phyloP scores from a whole-genome alignment of 805 yeast species.

The Kodamaea kakaduensis region DNA sequence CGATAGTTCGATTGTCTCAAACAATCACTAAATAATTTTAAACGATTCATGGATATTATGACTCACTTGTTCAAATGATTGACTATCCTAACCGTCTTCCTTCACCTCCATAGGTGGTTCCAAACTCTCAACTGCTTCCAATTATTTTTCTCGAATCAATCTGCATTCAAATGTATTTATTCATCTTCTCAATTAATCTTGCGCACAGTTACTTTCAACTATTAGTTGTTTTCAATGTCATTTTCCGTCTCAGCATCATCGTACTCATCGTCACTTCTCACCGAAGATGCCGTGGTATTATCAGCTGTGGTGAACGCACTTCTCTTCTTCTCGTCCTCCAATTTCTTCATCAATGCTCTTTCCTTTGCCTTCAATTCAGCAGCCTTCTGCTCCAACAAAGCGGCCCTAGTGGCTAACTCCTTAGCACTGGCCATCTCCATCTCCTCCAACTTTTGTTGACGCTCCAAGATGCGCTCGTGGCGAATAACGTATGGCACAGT shows the following conservation, averaged over 20 bases:
- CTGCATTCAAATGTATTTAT: too few relatives aligned
- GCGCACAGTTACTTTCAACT: too few relatives aligned
- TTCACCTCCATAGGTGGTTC: too few relatives aligned
- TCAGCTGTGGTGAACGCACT: constrained; percentile 9
- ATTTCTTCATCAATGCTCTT: constrained; percentile 43
- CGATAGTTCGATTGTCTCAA: too few relatives aligned
- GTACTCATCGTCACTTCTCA: constrained; percentile 5
- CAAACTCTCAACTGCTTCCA: too few relatives aligned
- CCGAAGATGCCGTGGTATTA: constrained; percentile 7
- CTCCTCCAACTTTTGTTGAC: constrained; percentile 76
- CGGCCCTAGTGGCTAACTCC: constrained; percentile 71
- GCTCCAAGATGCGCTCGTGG: constrained; percentile 69
- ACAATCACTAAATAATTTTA: too few relatives aligned
- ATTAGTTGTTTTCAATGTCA: too few relatives aligned
- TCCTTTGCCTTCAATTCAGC: constrained; percentile 68
- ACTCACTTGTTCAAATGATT: too few relatives aligned
- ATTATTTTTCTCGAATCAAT: too few relatives aligned
- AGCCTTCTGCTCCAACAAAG: constrained; percentile 70
- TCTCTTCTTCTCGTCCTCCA: constrained; percentile 25
- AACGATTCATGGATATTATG: too few relatives aligned
- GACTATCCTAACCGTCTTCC: too few relatives aligned
- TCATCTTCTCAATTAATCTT: too few relatives aligned
- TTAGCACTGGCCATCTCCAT: constrained; percentile 73
- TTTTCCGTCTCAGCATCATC: constrained; percentile 3
- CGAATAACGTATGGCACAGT: constrained; percentile 81